Base-by-base conservation (phyloP, 2,329 filamentous ascomycete genomes). In the Neophaeococcomyces mojaviensis region DNA sequence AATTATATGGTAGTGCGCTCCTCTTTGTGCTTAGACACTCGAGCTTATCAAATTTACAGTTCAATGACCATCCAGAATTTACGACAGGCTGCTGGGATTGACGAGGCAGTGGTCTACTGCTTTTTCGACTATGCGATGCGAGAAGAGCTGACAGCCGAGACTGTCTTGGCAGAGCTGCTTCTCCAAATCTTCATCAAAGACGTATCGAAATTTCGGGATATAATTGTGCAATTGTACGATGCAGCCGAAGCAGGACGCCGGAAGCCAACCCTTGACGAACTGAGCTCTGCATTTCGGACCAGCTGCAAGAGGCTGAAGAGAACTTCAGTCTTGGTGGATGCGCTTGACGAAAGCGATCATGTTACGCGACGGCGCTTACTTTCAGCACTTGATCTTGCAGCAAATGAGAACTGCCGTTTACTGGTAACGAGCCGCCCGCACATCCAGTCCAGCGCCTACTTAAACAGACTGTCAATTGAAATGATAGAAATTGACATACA, bases 291-390 rank as follows among this genome's bases (percentile, higher is more conserved):
- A 9, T 28, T 40, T 28, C 38, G 18, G 19, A 28, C 10, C 24
- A n/a, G 10, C 18, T 40, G 38, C 20, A 13, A 28, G 22, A n/a
- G 4, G 6, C 18, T 28, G 7, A 18, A n/a, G 20, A 28, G 13
- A 6, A 24, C 30, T 18, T 13, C 18, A 3, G 20, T 40, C 24
- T 4, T 40, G 4, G 13, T 28, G 4, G 38, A 40, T 28, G 38
- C 38, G 3, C 38, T 40, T 28, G 38, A 40, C 38, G 19, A 40
- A 28, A n/a, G 38, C 38, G 38, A 40, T 9, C 38, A 40, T 18
- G 7, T n/a, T 13, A 18, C 3, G 18, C 38, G 38, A 8, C 19
- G 38, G 13, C 19, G 18, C 4, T 26, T 40, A 13, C 18, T 40
- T 13, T 28, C 38, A 18, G 18, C 38, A 18, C 38, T 40, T 18